phyloP scores from a whole-genome alignment of 108 stramenopile genomes.

The Nannochloropsis gaditana region DNA sequence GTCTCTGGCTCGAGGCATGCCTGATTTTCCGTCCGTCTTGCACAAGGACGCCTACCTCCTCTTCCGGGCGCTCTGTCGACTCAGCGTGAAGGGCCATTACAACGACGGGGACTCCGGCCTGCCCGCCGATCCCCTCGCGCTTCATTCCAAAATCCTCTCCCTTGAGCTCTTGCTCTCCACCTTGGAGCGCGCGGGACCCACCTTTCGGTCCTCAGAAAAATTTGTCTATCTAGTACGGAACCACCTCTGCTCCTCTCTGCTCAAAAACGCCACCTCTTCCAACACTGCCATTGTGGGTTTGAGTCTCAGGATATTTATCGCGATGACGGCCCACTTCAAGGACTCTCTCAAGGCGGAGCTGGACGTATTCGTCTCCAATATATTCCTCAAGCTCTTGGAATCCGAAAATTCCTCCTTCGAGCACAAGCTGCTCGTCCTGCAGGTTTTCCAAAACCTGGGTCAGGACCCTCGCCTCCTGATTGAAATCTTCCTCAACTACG shows the following conservation, averaged over 20 bases:
- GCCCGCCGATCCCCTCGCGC: constrained; percentile 62
- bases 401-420: constrained; percentile 80
- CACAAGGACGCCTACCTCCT: constrained; percentile 92
- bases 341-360: constrained; percentile 77
- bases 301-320: constrained; percentile 84
- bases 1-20: background rate
- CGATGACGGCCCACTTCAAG: constrained; percentile 78
- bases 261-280: constrained; percentile 85
- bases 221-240: constrained; percentile 82
- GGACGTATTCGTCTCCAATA: constrained; percentile 94
- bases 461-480: constrained; percentile 73
- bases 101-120: constrained; percentile 23
- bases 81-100: constrained; percentile 36
- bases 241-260: constrained; percentile 80
- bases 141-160: constrained; percentile 79
- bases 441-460: constrained; percentile 79
- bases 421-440: constrained; percentile 85
- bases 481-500: constrained; percentile 96
- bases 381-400: constrained; percentile 94
- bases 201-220: constrained; percentile 62
- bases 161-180: constrained; percentile 86
- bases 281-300: constrained; percentile 77
- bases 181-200: constrained; percentile 62
- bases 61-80: constrained; percentile 78
- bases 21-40: constrained; percentile 68